Base-by-base conservation (phyloP, 176 grass and related monocot genomes). In the Bothriochloa decipiens region DNA sequence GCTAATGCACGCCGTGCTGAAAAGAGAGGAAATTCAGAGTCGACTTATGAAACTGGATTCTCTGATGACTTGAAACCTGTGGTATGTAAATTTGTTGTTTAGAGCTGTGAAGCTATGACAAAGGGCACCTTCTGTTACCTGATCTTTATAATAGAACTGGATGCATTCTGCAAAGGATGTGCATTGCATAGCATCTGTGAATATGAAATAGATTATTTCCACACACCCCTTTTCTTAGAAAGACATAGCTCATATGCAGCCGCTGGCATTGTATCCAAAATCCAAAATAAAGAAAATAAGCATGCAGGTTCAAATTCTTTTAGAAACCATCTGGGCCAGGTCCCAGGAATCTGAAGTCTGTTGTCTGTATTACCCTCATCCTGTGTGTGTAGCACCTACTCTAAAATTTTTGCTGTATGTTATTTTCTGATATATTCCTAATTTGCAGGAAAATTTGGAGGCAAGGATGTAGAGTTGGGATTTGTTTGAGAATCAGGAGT, bases 1-100 rank as follows among this genome's bases (percentile, higher is more conserved):
- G 74, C 84, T 17, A 91, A 78, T 28, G 29, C 71, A 47, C 77
- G 74, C 15, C 77, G 60, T 52, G 79, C 47, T 29, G 17, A 28
- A 22, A 93, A 85, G 63, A 74, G 75, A n/a, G 81, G 49, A 29
- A 70, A 49, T 39, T 77, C 46, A 82, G 72, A 78, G 20, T 86
- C 53, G 52, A 50, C 49, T 63, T 28, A 79, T 82, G 70, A 86
- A 45, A 62, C 32, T 66, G 25, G 33, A 74, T 66, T 70, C 29
- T 50, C 45, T 11, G 87, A 87, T 16, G 67, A 87, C 26, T 68
- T 64, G 35, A 77, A 52, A 66, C 57, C 66, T 17, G 60, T 94
- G 89, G 92, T 94, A 87, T 9, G 22, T 17, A 64, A 11, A 67
- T 45, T 52, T 85, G 60, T n/a, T 85, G 2, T 72, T 62, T 68